These are phyloP conservation scores for Isoetes taiwanensis DNA, from an alignment of 75 land plant genomes.

Conservation along the genomic window DNA sequence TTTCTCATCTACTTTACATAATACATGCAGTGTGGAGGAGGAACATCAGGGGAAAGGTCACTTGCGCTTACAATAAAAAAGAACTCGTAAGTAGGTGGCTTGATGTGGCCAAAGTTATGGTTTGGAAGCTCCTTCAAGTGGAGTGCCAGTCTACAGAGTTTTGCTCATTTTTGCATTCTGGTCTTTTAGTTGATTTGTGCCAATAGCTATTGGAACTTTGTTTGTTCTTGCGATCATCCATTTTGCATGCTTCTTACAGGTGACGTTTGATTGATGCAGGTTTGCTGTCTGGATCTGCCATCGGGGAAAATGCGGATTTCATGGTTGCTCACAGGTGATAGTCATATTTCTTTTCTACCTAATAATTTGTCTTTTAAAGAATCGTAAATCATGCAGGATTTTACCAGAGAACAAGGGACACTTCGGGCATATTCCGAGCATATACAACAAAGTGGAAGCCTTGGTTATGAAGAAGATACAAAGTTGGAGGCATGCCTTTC, in stretches of 20 bases:
- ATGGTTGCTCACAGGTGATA: constrained; percentile 22
- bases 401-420: neutral
- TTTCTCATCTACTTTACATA: neutral
- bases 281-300: constrained; percentile 53
- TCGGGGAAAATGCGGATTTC: constrained; percentile 59
- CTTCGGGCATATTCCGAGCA: neutral
- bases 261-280: constrained; percentile 8
- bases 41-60: constrained; percentile 32
- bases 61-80: constrained; percentile 30
- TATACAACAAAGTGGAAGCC: constrained; percentile 12
- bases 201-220: too few relatives aligned
- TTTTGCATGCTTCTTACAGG: too few relatives aligned
- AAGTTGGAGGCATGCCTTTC: neutral
- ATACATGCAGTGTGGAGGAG: constrained; percentile 42
- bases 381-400: neutral
- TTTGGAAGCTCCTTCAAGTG: too few relatives aligned
- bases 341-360: constrained; percentile 25
- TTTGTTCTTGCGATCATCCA: too few relatives aligned
- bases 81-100: constrained; percentile 26
- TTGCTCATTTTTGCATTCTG: neutral
- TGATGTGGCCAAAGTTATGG: too few relatives aligned
- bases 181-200: neutral
- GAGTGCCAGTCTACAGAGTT: neutral
- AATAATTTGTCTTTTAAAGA: neutral
- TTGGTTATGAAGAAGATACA: neutral